Percentiles rank a stretch among this genome's conserved stretches.
phyloP scores from a whole-genome alignment of 1,284 basidiomycete species.

The Dichomitus squalens region DNA sequence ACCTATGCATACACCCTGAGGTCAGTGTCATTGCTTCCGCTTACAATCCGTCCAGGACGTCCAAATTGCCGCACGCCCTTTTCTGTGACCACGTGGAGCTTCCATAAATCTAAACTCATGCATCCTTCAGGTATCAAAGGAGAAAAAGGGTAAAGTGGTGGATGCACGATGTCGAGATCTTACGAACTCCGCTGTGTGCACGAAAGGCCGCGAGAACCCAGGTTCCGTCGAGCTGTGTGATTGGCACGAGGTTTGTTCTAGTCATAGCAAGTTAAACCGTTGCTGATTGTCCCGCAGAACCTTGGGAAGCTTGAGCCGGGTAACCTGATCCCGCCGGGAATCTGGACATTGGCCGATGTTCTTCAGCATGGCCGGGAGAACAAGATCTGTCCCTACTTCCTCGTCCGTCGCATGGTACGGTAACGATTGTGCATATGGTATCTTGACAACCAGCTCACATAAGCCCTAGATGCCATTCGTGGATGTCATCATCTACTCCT shows the following conservation, averaged over 20 bases:
- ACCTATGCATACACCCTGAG: conserved; percentile 95
- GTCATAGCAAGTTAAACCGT: no score
- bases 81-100: no score
- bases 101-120: background rate
- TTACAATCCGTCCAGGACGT: background rate
- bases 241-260: conserved; percentile 85
- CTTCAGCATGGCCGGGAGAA: conserved; percentile 88
- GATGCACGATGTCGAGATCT: conserved; percentile 97
- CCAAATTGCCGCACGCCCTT: no score
- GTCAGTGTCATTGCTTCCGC: conserved; percentile 47
- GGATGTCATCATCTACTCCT: conserved; percentile 97
- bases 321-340: conserved; percentile 82
- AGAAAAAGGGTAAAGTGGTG: conserved; percentile 98
- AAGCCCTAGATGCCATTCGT: conserved; percentile 85
- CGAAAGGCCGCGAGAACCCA: conserved; percentile 86
- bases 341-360: conserved; percentile 95
- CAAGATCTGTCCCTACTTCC: conserved; percentile 94
- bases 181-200: conserved; percentile 84
- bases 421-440: background rate
- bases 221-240: conserved; percentile 92
- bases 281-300: conserved; percentile 45
- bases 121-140: conserved; percentile 78
- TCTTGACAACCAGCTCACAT: background rate
- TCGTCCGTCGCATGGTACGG: conserved; percentile 91
- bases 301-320: conserved; percentile 84